Conservation (phyloP, 1,284 basidiomycete genomes). For the Cryptococcus hybrid region DNA sequence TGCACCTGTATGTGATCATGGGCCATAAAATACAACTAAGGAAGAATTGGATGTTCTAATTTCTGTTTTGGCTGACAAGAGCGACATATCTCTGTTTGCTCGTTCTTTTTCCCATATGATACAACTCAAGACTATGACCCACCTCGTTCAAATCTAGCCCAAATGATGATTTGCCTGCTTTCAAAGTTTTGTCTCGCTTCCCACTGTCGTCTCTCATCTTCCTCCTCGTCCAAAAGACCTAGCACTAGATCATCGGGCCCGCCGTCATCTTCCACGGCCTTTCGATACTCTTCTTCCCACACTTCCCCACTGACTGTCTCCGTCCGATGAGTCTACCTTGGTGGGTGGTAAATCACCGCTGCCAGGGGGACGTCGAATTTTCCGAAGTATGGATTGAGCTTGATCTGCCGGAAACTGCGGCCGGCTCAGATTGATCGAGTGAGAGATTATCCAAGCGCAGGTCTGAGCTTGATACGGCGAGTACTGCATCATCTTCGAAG, state of each 20-base stretch:
- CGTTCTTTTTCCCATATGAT: too few species aligned
- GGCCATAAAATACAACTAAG: too few species aligned
- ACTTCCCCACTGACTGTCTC: slow-evolving; percentile 28
- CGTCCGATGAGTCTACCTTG: slow-evolving; percentile 21
- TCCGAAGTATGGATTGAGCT: slow-evolving; percentile 6
- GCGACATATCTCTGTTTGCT: too few species aligned
- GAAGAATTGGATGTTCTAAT: too few species aligned
- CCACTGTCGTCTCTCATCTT: slow-evolving; percentile 42
- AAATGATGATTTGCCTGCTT: too few species aligned
- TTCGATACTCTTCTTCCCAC: slow-evolving; percentile 48
- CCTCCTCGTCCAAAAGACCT: slow-evolving; percentile 49
- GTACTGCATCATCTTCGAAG: slow-evolving; percentile 47
- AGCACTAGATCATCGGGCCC: slow-evolving; percentile 47
- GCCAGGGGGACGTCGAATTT: slow-evolving; percentile 12
- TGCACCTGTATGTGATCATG: too few species aligned
- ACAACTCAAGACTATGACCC: too few species aligned
- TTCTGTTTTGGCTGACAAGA: too few species aligned
- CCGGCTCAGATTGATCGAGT: neutral
- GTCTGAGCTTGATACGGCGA: neutral
- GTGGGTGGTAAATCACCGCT: slow-evolving; percentile 23
- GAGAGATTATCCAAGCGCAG: neutral
- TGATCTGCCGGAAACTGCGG: too few species aligned
- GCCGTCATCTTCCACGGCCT: slow-evolving; percentile 46
- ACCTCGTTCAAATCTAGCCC: too few species aligned
- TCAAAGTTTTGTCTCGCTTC: slow-evolving; percentile 6